phyloP scores from a whole-genome alignment of 148 eudicot species.

The Talinum fruticosum region DNA sequence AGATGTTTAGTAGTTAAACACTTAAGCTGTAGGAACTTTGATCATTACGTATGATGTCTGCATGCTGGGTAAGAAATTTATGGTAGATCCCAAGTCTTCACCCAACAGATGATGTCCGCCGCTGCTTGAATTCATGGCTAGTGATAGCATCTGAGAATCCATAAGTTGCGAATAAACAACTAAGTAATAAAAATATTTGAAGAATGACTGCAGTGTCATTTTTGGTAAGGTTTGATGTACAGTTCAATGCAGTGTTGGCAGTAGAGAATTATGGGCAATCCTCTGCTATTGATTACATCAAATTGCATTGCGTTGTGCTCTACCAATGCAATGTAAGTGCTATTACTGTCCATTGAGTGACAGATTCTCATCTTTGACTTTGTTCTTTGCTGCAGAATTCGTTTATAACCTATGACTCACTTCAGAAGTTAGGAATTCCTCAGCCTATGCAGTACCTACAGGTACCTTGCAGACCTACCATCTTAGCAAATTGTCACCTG shows the following conservation, averaged over 20 bases:
- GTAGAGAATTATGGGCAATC: neutral
- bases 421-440: constrained; percentile 86
- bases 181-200: neutral
- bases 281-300: neutral
- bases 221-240: neutral
- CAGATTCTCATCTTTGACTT: constrained; percentile 11
- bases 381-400: constrained; percentile 66
- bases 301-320: neutral
- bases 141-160: neutral
- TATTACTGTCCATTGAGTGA: neutral
- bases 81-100: neutral
- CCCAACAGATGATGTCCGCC: neutral
- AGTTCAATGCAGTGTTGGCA: neutral
- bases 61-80: neutral
- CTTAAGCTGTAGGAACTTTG: neutral
- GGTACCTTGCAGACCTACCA: constrained; percentile 46
- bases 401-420: constrained; percentile 70
- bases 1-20: neutral
- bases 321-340: neutral
- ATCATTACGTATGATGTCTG: neutral
- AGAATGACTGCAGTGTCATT: neutral
- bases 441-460: constrained; percentile 93
- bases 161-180: neutral
- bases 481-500: neutral
- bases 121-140: neutral